A percentile compares a stretch with the other conserved stretches of the same genome.
These are phyloP conservation scores for Fusarium armeniacum DNA, from an alignment of 2,329 filamentous ascomycete species.

Conservation along the genomic window DNA sequence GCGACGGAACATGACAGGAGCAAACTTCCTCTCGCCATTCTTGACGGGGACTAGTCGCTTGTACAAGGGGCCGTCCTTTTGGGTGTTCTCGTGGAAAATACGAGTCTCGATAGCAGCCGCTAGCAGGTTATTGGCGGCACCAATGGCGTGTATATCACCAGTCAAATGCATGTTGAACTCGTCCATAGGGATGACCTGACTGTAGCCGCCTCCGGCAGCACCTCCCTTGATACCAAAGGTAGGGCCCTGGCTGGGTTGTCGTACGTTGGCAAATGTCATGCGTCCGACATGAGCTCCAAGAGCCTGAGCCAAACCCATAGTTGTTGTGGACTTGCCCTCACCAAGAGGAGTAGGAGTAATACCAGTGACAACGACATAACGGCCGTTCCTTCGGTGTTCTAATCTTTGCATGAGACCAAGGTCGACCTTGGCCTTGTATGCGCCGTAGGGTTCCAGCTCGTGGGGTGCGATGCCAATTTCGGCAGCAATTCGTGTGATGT, in stretches of 20 bases:
- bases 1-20: constrained; percentile 91
- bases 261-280: constrained; percentile 94
- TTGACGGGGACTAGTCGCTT: constrained; percentile 88
- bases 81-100: constrained; percentile 97
- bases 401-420: constrained; percentile 85
- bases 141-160: constrained; percentile 97
- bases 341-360: constrained; percentile 97
- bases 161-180: constrained; percentile 99
- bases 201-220: constrained; percentile 96
- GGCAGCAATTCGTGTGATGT: constrained; percentile 84
- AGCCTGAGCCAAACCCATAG: constrained; percentile 93
- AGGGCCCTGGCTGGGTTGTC: constrained; percentile 95
- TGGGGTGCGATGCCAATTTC: constrained; percentile 90
- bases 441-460: constrained; percentile 94
- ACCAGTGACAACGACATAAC: constrained; percentile 92
- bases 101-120: constrained; percentile 97
- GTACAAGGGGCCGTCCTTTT: constrained; percentile 91
- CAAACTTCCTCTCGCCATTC: constrained; percentile 89
- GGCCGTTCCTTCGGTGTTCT: constrained; percentile 87
- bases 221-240: constrained; percentile 99
- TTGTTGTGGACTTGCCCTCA: constrained; percentile 98
- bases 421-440: constrained; percentile 96
- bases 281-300: constrained; percentile 89
- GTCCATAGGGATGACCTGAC: constrained; percentile 99
- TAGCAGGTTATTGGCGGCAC: constrained; percentile 95